These are phyloP conservation scores for Bathelium albidoporum DNA, from an alignment of 495 filamentous ascomycete species.

Conservation along the genomic window DNA sequence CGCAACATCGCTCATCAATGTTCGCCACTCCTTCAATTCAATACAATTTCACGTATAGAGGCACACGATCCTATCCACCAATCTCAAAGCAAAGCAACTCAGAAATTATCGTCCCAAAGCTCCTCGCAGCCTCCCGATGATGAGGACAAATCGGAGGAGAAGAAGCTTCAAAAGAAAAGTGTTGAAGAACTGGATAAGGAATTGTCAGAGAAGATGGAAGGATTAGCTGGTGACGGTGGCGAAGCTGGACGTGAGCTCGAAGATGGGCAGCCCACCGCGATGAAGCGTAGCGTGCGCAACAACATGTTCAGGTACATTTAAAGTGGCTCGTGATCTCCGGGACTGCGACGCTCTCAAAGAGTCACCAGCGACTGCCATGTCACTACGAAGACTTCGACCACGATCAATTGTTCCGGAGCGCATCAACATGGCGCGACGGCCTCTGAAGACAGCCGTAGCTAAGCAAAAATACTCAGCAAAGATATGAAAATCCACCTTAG, in stretches of 20 bases:
- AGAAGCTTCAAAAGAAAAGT: constrained; percentile 36
- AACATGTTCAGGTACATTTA: constrained; percentile 70
- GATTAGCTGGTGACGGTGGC: constrained; percentile 64
- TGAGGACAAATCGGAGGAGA: neutral
- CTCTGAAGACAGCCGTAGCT: no score
- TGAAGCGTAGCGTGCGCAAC: constrained; percentile 67
- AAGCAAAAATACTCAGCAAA: no score
- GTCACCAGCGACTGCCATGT: no score
- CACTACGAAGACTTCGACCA: no score
- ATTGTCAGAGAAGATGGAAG: constrained; percentile 53
- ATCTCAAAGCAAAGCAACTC: constrained; percentile 6
- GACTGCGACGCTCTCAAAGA: no score
- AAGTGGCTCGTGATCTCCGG: neutral
- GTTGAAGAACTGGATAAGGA: constrained; percentile 58
- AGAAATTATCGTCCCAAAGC: neutral
- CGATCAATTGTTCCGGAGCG: no score
- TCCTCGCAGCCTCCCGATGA: neutral
- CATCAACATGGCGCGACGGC: no score
- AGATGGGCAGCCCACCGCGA: constrained; percentile 59
- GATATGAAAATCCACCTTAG: no score
- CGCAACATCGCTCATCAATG: neutral
- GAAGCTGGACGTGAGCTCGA: constrained; percentile 71
- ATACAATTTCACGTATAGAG: neutral
- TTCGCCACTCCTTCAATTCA: neutral
- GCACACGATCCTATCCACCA: neutral